A percentile compares a stretch with the other conserved stretches of the same genome.
Conservation (phyloP, 2,329 filamentous ascomycete species). For the Colletotrichum sublineola region DNA sequence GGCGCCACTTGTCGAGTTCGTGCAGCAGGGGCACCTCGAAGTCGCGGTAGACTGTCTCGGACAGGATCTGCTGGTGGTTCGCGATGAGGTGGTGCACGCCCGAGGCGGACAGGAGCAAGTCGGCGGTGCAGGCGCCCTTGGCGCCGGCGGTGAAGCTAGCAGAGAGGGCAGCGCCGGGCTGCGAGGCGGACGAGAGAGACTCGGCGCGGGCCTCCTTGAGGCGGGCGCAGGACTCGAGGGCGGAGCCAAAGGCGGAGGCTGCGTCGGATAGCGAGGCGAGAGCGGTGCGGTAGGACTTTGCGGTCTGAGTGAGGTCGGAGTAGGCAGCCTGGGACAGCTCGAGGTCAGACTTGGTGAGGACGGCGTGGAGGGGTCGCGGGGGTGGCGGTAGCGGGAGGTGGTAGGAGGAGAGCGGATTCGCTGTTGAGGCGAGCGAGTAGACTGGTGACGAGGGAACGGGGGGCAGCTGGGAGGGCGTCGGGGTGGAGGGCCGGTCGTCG, state of each 20-base stretch:
- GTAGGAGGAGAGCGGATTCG: constrained; percentile 70
- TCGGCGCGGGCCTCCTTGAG: constrained; percentile 76
- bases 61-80: constrained; percentile 78
- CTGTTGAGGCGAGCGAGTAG: constrained; percentile 73
- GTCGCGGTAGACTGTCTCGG: constrained; percentile 75
- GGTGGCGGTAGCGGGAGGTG: constrained; percentile 72
- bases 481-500: constrained; percentile 55
- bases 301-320: constrained; percentile 70
- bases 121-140: constrained; percentile 70
- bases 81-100: constrained; percentile 77
- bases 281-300: constrained; percentile 74
- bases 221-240: constrained; percentile 76
- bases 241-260: constrained; percentile 73
- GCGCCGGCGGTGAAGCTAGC: constrained; percentile 59
- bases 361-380: constrained; percentile 67
- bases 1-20: constrained; percentile 75
- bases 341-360: constrained; percentile 74
- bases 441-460: constrained; percentile 74
- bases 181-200: constrained; percentile 56
- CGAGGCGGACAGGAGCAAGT: constrained; percentile 71
- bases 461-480: constrained; percentile 68
- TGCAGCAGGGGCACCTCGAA: constrained; percentile 79
- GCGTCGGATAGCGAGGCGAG: constrained; percentile 72
- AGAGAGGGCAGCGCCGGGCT: constrained; percentile 53
- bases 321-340: constrained; percentile 74